phyloP scores from a whole-genome alignment of 441 rosid genomes.

The Populus hybrid region DNA sequence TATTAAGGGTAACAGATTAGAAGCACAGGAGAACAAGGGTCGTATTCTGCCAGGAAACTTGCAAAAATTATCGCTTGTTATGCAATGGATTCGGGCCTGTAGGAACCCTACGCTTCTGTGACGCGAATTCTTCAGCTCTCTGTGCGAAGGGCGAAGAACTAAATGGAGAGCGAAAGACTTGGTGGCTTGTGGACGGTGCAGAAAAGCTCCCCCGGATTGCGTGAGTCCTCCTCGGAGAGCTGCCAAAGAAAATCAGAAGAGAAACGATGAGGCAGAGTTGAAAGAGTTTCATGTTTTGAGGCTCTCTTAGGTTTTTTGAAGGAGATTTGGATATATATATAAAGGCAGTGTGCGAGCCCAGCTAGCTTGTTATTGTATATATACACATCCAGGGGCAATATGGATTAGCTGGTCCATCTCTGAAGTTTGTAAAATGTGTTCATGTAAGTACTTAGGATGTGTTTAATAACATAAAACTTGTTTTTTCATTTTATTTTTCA shows the following conservation, averaged over 20 bases:
- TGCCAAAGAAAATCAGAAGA: slow-evolving; percentile 4
- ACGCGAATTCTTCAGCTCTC: slow-evolving; percentile 28
- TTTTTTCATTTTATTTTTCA: background rate
- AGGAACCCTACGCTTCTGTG: slow-evolving; percentile 56
- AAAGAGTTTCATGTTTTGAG: slow-evolving; percentile 31
- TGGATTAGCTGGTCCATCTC: slow-evolving; percentile 10
- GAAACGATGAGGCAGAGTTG: slow-evolving; percentile 19
- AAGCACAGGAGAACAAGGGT: background rate
- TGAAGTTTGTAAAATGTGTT: background rate
- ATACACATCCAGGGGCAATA: background rate
- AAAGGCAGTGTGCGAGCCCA: background rate
- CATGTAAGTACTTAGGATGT: too few relatives aligned
- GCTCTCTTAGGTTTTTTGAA: background rate
- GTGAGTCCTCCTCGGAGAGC: slow-evolving; percentile 12
- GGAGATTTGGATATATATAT: background rate
- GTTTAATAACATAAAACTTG: background rate
- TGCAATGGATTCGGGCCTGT: slow-evolving; percentile 69
- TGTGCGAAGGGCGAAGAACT: slow-evolving; percentile 9
- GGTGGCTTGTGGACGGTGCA: slow-evolving; percentile 22
- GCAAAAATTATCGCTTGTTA: slow-evolving; percentile 39
- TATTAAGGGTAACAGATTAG: background rate
- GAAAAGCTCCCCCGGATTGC: slow-evolving; percentile 27
- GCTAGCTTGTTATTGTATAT: background rate
- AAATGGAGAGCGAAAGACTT: background rate
- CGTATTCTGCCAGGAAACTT: background rate